Evolutionary conservation across 1,284 basidiomycete genomes (phyloP), one percentile per base, ranked within the genome.

Genomic region (Leccinum huronense): DNA sequence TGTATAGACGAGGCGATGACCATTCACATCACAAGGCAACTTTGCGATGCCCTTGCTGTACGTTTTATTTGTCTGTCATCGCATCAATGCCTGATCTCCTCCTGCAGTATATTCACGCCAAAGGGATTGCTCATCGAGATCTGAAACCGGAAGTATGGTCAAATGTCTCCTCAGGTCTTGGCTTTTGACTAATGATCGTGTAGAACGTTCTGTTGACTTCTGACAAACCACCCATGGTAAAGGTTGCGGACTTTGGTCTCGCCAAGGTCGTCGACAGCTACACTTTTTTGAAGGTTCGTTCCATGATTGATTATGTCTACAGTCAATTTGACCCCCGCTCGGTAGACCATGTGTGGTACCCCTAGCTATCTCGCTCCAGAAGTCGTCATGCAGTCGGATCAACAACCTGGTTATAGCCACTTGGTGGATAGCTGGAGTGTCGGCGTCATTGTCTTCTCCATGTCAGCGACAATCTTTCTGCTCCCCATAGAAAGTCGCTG

Each of bases 391-490:
- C 89, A 91, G 69, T 75, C 81, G 5, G 79, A 83, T 54, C 74
- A 82, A 38, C 70, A n/a, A 80, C 84, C 31, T 56, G 93, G 94
- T 2, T 97, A 97, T 72, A 84, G 89, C 71, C 85, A 89, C 64
- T 79, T 89, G 16, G 95, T 97, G 58, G 95, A 98, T 73, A 94
- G 91, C 68, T 98, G 94, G 94, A 95, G 93, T 58, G 85, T 94
- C 23, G 95, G 95, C 6, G 93, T 96, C 16, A 96, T 97, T 61
- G 85, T 97, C 1, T 97, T 88, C 70, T 88, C 89, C 54, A 94
- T 94, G 91, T 93, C 71, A 65, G 86, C 75, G 9, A 34, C 7
- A 1, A 16, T 36, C 34, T 54, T n/a, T 10, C 7, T 19, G 6
- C n/a, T 14, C 5, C 42, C n/a, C 19, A 3, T 33, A 48, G 27